Conservation (phyloP, 2,329 filamentous ascomycete species). For the Emergomyces africanus region DNA sequence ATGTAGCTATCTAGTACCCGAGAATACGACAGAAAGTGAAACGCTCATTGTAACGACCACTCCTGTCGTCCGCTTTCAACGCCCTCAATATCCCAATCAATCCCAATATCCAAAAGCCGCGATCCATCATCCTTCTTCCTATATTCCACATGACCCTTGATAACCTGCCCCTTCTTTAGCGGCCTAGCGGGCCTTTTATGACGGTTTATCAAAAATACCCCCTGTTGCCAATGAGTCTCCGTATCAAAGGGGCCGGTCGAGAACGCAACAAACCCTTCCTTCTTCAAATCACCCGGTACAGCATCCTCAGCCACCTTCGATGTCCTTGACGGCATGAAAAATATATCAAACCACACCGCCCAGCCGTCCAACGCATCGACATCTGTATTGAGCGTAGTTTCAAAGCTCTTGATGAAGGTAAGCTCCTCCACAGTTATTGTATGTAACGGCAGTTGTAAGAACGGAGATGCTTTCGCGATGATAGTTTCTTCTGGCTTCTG, state of each 20-base stretch:
- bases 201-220: conserved; percentile 56
- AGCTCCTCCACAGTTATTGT: conserved; percentile 59
- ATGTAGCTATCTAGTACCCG: background rate
- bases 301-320: conserved; percentile 41
- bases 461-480: conserved; percentile 45
- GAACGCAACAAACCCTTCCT: conserved; percentile 58
- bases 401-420: conserved; percentile 58
- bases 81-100: conserved; percentile 46
- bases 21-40: background rate
- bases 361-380: conserved; percentile 70
- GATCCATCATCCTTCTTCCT: conserved; percentile 55
- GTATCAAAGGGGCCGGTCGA: conserved; percentile 69
- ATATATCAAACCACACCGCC: conserved; percentile 87
- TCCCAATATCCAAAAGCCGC: conserved; percentile 52
- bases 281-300: conserved; percentile 47
- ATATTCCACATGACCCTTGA: conserved; percentile 59
- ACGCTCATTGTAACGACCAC: conserved; percentile 29
- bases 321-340: conserved; percentile 57
- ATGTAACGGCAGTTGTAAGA: conserved; percentile 67
- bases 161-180: conserved; percentile 41
- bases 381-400: conserved; percentile 47
- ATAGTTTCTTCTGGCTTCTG: conserved; percentile 48
- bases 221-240: conserved; percentile 86
- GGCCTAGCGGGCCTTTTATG: conserved; percentile 34
- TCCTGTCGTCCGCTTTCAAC: conserved; percentile 28